Conservation (phyloP, 495 filamentous ascomycete species). For the Margaritispora aquatica region DNA sequence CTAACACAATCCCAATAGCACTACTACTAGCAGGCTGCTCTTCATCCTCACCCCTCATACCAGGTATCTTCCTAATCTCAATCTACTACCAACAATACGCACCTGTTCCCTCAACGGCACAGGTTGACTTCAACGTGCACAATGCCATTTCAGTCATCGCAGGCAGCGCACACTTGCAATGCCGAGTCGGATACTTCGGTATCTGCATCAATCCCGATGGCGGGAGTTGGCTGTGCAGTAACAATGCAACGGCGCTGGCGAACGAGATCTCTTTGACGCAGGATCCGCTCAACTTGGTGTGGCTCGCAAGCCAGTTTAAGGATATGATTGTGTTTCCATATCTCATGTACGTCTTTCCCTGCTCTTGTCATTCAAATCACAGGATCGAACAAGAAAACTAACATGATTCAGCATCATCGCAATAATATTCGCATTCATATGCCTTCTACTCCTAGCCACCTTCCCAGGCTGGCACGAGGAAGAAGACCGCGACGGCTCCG, state of each 20-base stretch:
- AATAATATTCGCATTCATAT: constrained; percentile 74
- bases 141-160: constrained; percentile 70
- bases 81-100: constrained; percentile 65
- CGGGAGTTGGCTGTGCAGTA: constrained; percentile 65
- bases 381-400: constrained; percentile 3
- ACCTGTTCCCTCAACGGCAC: constrained; percentile 61
- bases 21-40: constrained; percentile 76
- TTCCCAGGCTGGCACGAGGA: constrained; percentile 81
- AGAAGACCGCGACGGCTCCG: constrained; percentile 54
- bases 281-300: constrained; percentile 75
- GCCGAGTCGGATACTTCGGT: constrained; percentile 64
- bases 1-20: constrained; percentile 42
- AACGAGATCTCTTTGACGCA: constrained; percentile 62
- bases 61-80: constrained; percentile 73
- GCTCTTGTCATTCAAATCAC: neutral
- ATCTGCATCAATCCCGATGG: constrained; percentile 72
- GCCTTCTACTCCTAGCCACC: constrained; percentile 67
- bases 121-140: constrained; percentile 79
- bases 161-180: constrained; percentile 57
- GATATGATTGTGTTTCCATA: constrained; percentile 80
- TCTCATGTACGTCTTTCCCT: constrained; percentile 48
- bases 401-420: constrained; percentile 59
- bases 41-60: constrained; percentile 67
- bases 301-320: constrained; percentile 73
- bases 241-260: constrained; percentile 70